Base-by-base conservation (phyloP, 169 alveolate genomes). In the Eimeria falciformis region DNA sequence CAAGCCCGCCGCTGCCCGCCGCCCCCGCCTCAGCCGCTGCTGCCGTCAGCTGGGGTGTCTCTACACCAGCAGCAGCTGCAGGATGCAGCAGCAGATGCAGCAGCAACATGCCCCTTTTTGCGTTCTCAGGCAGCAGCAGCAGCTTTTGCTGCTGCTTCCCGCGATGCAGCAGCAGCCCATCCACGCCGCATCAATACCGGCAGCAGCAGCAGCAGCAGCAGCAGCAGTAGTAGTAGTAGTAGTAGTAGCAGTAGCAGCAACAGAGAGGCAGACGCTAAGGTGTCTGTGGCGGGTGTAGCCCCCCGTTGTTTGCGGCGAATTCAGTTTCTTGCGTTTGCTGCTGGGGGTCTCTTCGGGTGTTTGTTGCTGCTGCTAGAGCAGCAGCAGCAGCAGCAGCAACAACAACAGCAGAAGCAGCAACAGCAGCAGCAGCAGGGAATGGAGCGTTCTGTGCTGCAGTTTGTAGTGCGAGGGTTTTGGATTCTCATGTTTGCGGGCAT, bases 281-380 rank as follows among this genome's bases (percentile, higher is more conserved):
- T 21, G 5, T 33, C 4, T 21, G 37, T 2, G 27, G 68, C 33
- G 40, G 6, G 6, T 1, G 78, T 12, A 9, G 5, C 47, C 47
- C 65, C 7, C 9, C 25, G 25, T 56, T 21, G 71, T 43, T 21
- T 82, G 75, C 37, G 45, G 37, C 40, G 56, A 45, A 7, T 56
- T 29, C 79, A 65, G 0, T 18, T 55, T 0, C 53, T 58, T 17
- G 33, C 79, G 0, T 55, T 58, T 40, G 90, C 78, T 18, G 90
- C 90, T 21, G 79, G 75, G n/a, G 46, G n/a, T 14, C 11, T 82
- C 21, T 27, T 55, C 9, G 90, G 79, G 12, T 55, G 29, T 75
- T 78, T 82, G 90, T 58, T 82, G 90, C 90, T 82, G 75, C 90
- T 58, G 56, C 88, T 79, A 33, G 71, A 55, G 71, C 62, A 17